These are phyloP conservation scores for Sporothrix inflata DNA, from an alignment of 2,329 filamentous ascomycete species.

Conservation along the genomic window DNA sequence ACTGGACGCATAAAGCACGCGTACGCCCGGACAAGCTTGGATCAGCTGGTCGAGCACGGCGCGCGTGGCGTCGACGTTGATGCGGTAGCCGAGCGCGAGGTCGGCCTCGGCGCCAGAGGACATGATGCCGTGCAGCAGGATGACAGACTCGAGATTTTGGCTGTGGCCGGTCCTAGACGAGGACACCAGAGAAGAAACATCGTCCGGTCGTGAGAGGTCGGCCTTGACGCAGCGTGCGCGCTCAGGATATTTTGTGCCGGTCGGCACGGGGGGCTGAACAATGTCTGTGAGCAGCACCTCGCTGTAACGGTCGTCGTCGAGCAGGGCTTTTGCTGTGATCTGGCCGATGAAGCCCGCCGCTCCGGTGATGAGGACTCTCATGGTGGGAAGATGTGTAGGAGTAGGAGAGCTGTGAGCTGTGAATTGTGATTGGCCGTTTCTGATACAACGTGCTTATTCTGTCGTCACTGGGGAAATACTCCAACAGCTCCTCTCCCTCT, in stretches of 20 bases:
- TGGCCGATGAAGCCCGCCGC: conserved; percentile 60
- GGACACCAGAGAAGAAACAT: conserved; percentile 34
- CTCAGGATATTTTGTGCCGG: conserved; percentile 46
- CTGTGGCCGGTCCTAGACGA: conserved; percentile 22
- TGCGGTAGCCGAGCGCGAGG: conserved; percentile 50
- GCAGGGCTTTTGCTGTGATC: conserved; percentile 54
- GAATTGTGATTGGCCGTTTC: background rate
- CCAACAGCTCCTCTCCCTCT: background rate
- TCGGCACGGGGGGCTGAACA: conserved; percentile 49
- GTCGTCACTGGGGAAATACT: background rate
- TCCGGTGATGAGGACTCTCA: conserved; percentile 53
- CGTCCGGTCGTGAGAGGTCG: conserved; percentile 45
- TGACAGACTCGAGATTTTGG: conserved; percentile 47
- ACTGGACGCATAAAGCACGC: conserved; percentile 57
- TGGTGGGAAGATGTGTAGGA: background rate
- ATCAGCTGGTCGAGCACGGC: conserved; percentile 53
- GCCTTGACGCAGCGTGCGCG: conserved; percentile 50
- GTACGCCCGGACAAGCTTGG: conserved; percentile 49
- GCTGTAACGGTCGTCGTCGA: conserved; percentile 46
- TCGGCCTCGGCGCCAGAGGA: conserved; percentile 58
- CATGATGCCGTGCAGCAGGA: conserved; percentile 61
- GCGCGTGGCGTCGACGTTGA: conserved; percentile 58
- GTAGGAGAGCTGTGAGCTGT: background rate
- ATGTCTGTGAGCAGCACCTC: conserved; percentile 54
- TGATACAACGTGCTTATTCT: background rate